phyloP scores from a whole-genome alignment of 2,329 filamentous ascomycete species.

The Triangularia verruculosa region DNA sequence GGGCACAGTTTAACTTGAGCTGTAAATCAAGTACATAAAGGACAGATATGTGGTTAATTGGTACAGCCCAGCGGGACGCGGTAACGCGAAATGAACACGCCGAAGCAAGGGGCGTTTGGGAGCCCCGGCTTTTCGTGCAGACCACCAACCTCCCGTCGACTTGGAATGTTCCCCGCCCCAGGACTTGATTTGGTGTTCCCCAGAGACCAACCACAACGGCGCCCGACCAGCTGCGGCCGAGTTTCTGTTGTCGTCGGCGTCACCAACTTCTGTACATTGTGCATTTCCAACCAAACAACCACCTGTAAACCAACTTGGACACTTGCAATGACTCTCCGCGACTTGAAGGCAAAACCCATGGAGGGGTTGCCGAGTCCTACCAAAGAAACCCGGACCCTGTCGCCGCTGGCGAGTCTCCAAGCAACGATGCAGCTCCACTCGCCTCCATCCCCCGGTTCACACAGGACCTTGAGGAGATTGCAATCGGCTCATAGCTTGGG shows the following conservation, averaged over 20 bases:
- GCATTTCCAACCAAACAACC: not conserved
- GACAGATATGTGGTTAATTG: conserved; percentile 5
- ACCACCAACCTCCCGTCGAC: not conserved
- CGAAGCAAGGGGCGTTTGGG: conserved; percentile 7
- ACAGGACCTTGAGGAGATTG: conserved; percentile 67
- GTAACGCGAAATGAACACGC: conserved; percentile 25
- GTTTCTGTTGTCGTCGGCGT: not conserved
- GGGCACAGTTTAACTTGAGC: too few relatives aligned
- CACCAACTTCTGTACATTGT: not conserved
- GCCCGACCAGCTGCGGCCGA: not conserved
- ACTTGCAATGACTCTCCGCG: conserved; percentile 18
- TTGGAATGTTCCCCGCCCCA: conserved; percentile 4
- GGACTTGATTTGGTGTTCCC: not conserved
- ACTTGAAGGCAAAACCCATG: conserved; percentile 12
- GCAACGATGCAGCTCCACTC: conserved; percentile 47
- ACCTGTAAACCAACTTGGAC: not conserved
- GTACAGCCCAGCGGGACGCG: conserved; percentile 16
- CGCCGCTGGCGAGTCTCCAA: conserved; percentile 22
- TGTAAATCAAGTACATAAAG: not conserved
- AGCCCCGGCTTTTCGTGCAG: not conserved
- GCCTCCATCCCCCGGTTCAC: conserved; percentile 60
- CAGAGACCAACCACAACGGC: conserved; percentile 8
- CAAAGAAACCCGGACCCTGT: conserved; percentile 14
- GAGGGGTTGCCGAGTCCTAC: conserved; percentile 18
- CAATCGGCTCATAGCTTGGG: conserved; percentile 72